Percentiles rank a stretch among this genome's conserved stretches.
These are phyloP conservation scores for Trametes coccinea DNA, from an alignment of 768 basidiomycete species.

Conservation along the genomic window DNA sequence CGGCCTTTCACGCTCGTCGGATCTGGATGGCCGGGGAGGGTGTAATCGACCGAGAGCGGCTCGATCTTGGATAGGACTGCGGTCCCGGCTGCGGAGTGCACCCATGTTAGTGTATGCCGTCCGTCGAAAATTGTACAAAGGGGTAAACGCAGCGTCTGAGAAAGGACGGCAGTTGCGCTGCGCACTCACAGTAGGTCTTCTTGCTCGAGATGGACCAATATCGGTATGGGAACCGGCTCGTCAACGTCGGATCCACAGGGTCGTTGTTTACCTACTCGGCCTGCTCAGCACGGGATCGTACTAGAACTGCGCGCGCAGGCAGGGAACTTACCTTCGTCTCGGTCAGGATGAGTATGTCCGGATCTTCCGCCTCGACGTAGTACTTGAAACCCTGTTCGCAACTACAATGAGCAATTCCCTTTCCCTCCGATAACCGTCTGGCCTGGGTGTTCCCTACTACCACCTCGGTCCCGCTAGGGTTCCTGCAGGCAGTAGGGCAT, in stretches of 20 bases:
- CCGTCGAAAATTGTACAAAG: neutral
- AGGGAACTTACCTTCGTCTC: constrained; percentile 70
- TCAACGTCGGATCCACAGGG: constrained; percentile 60
- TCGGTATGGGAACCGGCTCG: constrained; percentile 61
- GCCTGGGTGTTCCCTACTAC: neutral
- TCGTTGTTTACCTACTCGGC: constrained; percentile 63
- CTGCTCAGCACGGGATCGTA: neutral
- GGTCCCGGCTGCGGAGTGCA: constrained; percentile 59
- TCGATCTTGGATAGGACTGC: constrained; percentile 79
- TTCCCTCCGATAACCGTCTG: neutral
- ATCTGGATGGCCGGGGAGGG: constrained; percentile 76
- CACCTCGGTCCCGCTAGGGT: neutral
- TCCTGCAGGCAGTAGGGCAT: neutral
- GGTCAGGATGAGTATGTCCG: constrained; percentile 80
- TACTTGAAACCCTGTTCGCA: constrained; percentile 66
- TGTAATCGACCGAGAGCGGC: constrained; percentile 62
- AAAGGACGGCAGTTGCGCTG: too few species aligned
- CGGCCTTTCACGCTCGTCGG: constrained; percentile 67
- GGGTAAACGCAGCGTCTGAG: too few species aligned
- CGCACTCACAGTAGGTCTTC: constrained; percentile 70
- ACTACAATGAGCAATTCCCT: neutral
- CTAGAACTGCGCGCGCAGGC: neutral
- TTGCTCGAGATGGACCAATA: constrained; percentile 79
- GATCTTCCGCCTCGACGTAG: constrained; percentile 85
- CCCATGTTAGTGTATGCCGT: neutral